Evolutionary conservation across 2,329 filamentous ascomycete genomes (phyloP).

Genomic region (Allantophomopsis cytisporea): DNA sequence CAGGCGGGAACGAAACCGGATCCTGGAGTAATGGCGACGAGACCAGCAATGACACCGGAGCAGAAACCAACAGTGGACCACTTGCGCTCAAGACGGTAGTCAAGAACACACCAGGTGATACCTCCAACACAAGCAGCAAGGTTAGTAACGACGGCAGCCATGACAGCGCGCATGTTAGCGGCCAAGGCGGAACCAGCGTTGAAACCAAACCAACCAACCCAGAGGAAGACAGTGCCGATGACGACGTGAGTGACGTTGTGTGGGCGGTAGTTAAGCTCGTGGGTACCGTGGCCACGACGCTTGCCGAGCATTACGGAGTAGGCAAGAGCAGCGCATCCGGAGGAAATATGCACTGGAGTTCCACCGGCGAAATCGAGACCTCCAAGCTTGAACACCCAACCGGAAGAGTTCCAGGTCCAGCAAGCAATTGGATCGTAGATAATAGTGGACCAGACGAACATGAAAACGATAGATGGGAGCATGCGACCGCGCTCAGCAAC

Average conservation of each 20-base stretch:
- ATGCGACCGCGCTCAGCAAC: constrained; percentile 80
- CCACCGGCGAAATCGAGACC: constrained; percentile 83
- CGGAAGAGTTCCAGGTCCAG: constrained; percentile 83
- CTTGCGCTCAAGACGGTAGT: constrained; percentile 80
- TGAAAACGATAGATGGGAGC: constrained; percentile 80
- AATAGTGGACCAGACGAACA: constrained; percentile 83
- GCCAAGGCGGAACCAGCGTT: constrained; percentile 74
- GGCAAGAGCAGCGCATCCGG: constrained; percentile 69
- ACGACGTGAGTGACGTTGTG: constrained; percentile 92
- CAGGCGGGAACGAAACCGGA: constrained; percentile 76
- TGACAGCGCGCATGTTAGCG: constrained; percentile 72
- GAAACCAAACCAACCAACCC: constrained; percentile 95
- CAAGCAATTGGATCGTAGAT: constrained; percentile 90
- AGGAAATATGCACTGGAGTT: constrained; percentile 80
- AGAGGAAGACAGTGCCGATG: constrained; percentile 84
- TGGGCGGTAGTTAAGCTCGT: constrained; percentile 81
- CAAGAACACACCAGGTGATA: constrained; percentile 79
- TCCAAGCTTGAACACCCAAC: constrained; percentile 70
- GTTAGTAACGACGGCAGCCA: constrained; percentile 80
- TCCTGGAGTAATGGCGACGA: constrained; percentile 80
- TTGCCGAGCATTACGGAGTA: constrained; percentile 86
- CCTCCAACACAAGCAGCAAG: constrained; percentile 73
- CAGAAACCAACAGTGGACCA: constrained; percentile 93
- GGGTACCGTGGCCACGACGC: constrained; percentile 59
- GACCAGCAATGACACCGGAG: constrained; percentile 74